phyloP scores from a whole-genome alignment of 352 stramenopile genomes.

The Ophiocytium majus region DNA sequence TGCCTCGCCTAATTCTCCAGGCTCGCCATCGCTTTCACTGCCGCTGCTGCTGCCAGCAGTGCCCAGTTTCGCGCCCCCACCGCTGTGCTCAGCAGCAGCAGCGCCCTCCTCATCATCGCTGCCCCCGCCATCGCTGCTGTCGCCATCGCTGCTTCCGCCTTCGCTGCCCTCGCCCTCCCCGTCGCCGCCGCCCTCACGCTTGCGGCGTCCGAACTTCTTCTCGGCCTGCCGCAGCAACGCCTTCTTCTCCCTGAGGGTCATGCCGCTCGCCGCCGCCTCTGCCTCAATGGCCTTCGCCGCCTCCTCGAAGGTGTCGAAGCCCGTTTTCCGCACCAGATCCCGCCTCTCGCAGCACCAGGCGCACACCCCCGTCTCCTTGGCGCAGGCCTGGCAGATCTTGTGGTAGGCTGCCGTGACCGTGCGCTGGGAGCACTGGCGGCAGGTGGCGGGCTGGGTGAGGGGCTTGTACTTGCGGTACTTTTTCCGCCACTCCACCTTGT shows the following conservation, averaged over 20 bases:
- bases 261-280: background rate
- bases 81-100: too few relatives aligned
- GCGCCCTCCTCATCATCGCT: too few relatives aligned
- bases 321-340: background rate
- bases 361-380: constrained; percentile 77
- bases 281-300: background rate
- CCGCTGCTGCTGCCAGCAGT: too few relatives aligned
- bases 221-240: background rate
- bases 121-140: background rate
- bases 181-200: background rate
- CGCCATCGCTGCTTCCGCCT: background rate
- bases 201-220: background rate
- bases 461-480: constrained; percentile 99
- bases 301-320: background rate
- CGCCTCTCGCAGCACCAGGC: constrained; percentile 67
- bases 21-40: too few relatives aligned
- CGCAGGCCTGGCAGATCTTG: constrained; percentile 81
- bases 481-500: constrained; percentile 90
- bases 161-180: background rate
- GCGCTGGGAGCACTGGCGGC: constrained; percentile 84
- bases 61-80: too few relatives aligned
- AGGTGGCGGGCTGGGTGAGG: constrained; percentile 84
- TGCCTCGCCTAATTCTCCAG: too few relatives aligned
- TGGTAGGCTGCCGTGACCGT: constrained; percentile 89
- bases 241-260: background rate